Evolutionary conservation across 768 basidiomycete genomes (phyloP).

Genomic region (Serpula lacrymans): DNA sequence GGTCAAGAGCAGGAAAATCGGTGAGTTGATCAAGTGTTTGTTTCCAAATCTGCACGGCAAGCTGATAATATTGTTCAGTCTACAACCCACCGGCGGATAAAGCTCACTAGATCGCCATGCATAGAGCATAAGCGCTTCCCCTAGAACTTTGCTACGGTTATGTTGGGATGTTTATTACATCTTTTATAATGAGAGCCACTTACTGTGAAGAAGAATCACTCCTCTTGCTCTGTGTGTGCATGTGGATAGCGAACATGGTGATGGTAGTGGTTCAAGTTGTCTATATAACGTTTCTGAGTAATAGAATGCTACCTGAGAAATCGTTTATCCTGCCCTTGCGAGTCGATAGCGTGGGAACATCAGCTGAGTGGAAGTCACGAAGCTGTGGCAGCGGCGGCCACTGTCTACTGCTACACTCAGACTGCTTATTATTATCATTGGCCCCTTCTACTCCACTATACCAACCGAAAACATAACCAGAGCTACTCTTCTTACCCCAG

Average conservation of each 20-base stretch:
- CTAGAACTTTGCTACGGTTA: slow-evolving; percentile 25
- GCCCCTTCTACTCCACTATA: not conserved
- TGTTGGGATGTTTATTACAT: slow-evolving; percentile 15
- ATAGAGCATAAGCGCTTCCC: slow-evolving; percentile 3
- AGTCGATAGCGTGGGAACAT: slow-evolving; percentile 18
- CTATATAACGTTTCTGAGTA: not conserved
- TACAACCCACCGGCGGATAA: slow-evolving; percentile 37
- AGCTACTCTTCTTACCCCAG: not conserved
- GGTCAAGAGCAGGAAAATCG: slow-evolving; percentile 91
- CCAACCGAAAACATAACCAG: not conserved
- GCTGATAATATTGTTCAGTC: slow-evolving; percentile 19
- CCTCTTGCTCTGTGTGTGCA: not conserved
- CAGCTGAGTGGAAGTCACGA: slow-evolving; percentile 1
- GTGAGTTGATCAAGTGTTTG: slow-evolving; percentile 42
- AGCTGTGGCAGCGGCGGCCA: slow-evolving; percentile 1
- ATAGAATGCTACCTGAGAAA: not conserved
- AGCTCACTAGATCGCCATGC: slow-evolving; percentile 25
- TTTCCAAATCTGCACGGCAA: slow-evolving; percentile 5
- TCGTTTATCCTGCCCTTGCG: not conserved
- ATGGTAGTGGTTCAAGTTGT: not conserved
- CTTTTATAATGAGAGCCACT: slow-evolving; percentile 19
- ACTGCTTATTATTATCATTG: slow-evolving; percentile 1
- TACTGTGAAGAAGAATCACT: slow-evolving; percentile 4
- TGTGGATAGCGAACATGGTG: not conserved
- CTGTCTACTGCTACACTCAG: not conserved